These are phyloP conservation scores for Taphrina deformans DNA, from an alignment of 1,139 yeast species.

Conservation along the genomic window DNA sequence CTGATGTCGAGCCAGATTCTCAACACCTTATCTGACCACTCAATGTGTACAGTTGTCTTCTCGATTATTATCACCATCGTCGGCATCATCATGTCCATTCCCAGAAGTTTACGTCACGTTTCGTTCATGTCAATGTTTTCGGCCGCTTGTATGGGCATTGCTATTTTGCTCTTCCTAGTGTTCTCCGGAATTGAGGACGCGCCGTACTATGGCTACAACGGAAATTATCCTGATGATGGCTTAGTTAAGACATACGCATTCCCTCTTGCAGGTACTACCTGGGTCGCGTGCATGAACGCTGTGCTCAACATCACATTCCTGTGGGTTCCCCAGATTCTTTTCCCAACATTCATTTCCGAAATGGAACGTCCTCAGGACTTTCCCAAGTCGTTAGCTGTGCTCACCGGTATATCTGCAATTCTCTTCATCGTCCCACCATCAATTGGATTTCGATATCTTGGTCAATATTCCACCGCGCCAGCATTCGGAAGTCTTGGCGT, in stretches of 20 bases:
- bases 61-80: conserved; percentile 4
- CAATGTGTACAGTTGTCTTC: conserved; percentile 21
- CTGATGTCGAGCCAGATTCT: conserved; percentile 42
- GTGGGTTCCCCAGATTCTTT: conserved; percentile 63
- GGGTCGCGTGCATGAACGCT: conserved; percentile 55
- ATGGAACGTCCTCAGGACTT: conserved; percentile 61
- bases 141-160: conserved; percentile 46
- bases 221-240: conserved; percentile 4
- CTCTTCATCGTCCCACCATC: conserved; percentile 58
- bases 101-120: conserved; percentile 19
- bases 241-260: conserved; percentile 47
- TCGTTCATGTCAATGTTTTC: conserved; percentile 43
- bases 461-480: conserved; percentile 57
- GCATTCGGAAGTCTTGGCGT: conserved; percentile 58
- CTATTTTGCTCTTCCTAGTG: conserved; percentile 4
- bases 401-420: conserved; percentile 54
- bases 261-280: conserved; percentile 56
- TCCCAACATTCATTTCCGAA: conserved; percentile 62
- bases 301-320: conserved; percentile 61
- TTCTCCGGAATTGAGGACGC: conserved; percentile 7
- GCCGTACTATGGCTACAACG: conserved; percentile 3
- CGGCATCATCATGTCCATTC: conserved; percentile 21
- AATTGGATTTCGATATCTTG: conserved; percentile 59
- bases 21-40: conserved; percentile 21
- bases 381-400: conserved; percentile 57